These are phyloP conservation scores for Durusdinium trenchii DNA, from an alignment of 73 alveolate species.

Conservation along the genomic window DNA sequence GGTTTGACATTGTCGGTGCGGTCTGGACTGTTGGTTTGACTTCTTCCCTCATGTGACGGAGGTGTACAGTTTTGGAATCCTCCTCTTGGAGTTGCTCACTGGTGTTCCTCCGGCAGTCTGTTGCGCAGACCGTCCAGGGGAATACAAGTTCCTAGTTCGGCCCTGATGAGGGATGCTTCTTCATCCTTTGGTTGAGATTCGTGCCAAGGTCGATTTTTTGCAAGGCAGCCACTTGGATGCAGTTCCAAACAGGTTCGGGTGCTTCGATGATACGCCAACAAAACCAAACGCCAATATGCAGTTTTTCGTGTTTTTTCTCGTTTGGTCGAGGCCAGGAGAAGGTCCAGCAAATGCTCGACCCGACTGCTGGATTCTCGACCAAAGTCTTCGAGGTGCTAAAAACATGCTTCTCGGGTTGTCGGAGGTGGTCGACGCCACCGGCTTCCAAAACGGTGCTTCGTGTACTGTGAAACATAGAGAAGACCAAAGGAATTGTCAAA, in stretches of 20 bases:
- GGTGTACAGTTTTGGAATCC: slow-evolving; percentile 95
- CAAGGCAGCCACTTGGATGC: slow-evolving; percentile 58
- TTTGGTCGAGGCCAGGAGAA: background rate
- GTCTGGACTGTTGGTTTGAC: background rate
- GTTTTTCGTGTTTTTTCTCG: background rate
- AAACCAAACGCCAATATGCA: background rate
- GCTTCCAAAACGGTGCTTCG: too few species aligned
- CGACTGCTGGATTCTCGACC: slow-evolving; percentile 58
- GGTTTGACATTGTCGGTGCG: background rate
- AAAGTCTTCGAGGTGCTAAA: slow-evolving; percentile 13
- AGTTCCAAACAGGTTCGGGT: too few species aligned
- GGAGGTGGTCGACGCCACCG: too few species aligned
- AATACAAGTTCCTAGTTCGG: slow-evolving; percentile 26
- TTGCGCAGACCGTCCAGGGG: slow-evolving; percentile 32
- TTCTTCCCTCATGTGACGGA: background rate
- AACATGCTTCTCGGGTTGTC: too few species aligned
- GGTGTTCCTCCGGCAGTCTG: slow-evolving; percentile 84
- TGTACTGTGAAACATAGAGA: background rate
- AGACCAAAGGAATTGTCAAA: too few species aligned
- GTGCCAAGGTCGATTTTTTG: slow-evolving; percentile 35
- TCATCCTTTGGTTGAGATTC: background rate
- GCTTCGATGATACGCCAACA: background rate
- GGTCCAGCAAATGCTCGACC: slow-evolving; percentile 90
- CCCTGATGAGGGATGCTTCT: background rate
- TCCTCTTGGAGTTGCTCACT: slow-evolving; percentile 82